These are phyloP conservation scores for Aureobasidium vineae DNA, from an alignment of 2,329 filamentous ascomycete species.

Conservation along the genomic window DNA sequence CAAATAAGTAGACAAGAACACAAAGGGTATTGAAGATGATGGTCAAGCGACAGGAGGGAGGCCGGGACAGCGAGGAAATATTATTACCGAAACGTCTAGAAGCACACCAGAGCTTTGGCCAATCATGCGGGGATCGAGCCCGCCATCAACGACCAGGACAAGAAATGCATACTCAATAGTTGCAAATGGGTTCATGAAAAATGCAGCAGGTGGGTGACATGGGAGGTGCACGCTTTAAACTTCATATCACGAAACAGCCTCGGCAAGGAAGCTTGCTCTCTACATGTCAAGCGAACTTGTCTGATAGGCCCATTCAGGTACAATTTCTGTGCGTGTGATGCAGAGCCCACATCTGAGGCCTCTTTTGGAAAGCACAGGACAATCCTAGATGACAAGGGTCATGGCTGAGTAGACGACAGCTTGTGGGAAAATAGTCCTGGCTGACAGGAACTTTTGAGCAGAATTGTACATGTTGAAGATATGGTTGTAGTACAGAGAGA, in stretches of 20 bases:
- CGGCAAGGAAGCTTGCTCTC: background rate
- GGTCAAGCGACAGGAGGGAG: background rate
- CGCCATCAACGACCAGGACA: background rate
- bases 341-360: background rate
- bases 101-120: constrained; percentile 8
- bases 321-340: background rate
- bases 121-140: constrained; percentile 5
- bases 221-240: background rate
- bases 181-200: background rate
- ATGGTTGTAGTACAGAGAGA: constrained; percentile 11
- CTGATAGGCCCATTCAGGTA: background rate
- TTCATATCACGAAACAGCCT: background rate
- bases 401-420: background rate
- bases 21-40: constrained; percentile 14
- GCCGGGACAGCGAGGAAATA: constrained; percentile 1
- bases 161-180: background rate
- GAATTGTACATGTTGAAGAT: constrained; percentile 15
- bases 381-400: too few species aligned
- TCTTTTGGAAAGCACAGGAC: background rate
- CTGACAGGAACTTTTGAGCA: background rate
- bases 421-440: background rate
- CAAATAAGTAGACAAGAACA: background rate
- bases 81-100: constrained; percentile 19
- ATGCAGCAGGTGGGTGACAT: background rate
- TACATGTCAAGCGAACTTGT: background rate